These are phyloP conservation scores for Silene coronaria DNA, from an alignment of 179 eudicot species.

Conservation along the genomic window DNA sequence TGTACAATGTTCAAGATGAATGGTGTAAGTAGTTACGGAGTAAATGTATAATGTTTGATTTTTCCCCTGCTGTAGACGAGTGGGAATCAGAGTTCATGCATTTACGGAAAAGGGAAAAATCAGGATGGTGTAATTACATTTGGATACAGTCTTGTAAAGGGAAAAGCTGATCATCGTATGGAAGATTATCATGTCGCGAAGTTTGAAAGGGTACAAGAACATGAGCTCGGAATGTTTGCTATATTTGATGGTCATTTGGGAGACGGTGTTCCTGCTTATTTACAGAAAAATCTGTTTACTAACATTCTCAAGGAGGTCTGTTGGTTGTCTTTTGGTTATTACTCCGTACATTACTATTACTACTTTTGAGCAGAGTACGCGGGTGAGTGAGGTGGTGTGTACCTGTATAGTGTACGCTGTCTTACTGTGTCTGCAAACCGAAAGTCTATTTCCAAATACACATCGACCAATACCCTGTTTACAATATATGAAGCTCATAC, in stretches of 20 bases:
- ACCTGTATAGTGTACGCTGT: no score
- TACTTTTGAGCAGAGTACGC: no score
- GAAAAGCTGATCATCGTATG: constrained; percentile 70
- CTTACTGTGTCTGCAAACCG: no score
- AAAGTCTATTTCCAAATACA: no score
- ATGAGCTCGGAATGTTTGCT: constrained; percentile 66
- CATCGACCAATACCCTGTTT: no score
- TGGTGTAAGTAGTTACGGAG: background rate
- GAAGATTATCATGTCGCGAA: constrained; percentile 78
- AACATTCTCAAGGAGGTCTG: constrained; percentile 64
- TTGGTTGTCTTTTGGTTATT: background rate
- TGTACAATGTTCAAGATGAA: background rate
- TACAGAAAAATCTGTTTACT: constrained; percentile 50
- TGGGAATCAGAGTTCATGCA: constrained; percentile 26
- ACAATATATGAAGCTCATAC: no score
- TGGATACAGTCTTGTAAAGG: constrained; percentile 65
- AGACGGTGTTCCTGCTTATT: constrained; percentile 51
- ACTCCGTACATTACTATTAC: no score
- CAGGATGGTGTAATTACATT: constrained; percentile 38
- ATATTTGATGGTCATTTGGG: constrained; percentile 75
- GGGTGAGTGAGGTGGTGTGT: no score
- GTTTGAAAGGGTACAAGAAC: constrained; percentile 36
- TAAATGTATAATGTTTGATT: background rate
- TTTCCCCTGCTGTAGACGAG: constrained; percentile 16
- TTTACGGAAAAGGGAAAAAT: constrained; percentile 57